Evolutionary conservation across 139 green algal species (phyloP), one percentile per base, ranked within the genome.

Genomic region (Chlamydomonas schloesseri): DNA sequence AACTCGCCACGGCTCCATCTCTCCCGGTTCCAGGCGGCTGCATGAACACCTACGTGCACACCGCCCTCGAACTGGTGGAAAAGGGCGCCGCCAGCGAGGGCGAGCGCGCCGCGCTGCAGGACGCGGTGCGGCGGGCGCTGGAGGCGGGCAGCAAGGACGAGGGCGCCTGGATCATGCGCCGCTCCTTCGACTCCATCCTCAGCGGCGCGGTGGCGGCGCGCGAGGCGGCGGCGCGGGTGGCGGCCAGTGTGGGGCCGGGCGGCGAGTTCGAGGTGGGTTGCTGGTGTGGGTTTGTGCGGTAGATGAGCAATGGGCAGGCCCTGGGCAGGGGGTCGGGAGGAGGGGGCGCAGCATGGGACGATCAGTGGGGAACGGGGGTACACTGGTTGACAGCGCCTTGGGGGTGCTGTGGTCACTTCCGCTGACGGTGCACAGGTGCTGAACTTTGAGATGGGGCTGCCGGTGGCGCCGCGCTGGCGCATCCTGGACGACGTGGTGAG

Each of bases 101-200:
- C 13, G 77, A 84, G 62, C 42, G n/a, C 0, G 10, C 42, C 20
- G 5, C 50, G 46, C 73, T 74, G 6, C 71, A 47, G 46, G 71
- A 31, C 31, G 78, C 78, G 20, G n/a, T 87, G 5, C 10, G 46
- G n/a, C 42, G 53, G 2, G 81, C 70, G 1, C 24, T 21, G 13
- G 50, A 62, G 34, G 53, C 33, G 9, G 21, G 18, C 20, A 87
- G 81, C 57, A 62, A 33, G n/a, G 64, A 76, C 50, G 73, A 70
- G 50, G 73, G 58, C 17, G 83, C 83, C 6, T 88, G 83, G 83
- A n/a, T 65, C 20, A 67, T 88, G 74, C 46, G 83, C 34, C 62
- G 83, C 15, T 74, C 83, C 0, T 88, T 88, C 62, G 83, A 88
- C 73, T 37, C 57, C 24, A 84, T 88, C 33, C 62, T 88, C 14